Conservation (phyloP, 1,284 basidiomycete genomes). For the Ceratobasidium sp. region DNA sequence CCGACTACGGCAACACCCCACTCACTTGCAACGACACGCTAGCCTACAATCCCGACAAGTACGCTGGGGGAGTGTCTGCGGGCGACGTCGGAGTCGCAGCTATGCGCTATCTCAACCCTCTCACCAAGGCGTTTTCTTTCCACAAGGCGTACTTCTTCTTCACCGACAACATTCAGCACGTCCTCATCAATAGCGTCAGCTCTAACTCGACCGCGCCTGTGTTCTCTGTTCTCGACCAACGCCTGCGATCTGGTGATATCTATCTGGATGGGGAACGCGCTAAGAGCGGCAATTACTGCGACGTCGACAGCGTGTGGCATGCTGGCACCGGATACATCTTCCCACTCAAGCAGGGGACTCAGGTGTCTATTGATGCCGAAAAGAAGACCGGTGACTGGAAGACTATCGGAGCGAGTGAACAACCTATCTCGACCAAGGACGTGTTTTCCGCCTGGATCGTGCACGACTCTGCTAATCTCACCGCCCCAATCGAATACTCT, state of each 20-base stretch:
- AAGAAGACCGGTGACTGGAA: slow-evolving; percentile 68
- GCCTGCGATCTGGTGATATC: slow-evolving; percentile 58
- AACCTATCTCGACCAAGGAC: slow-evolving; percentile 63
- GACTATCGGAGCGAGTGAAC: slow-evolving; percentile 66
- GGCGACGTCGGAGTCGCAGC: slow-evolving; percentile 64
- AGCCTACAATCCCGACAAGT: slow-evolving; percentile 61
- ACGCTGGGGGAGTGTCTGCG: slow-evolving; percentile 72
- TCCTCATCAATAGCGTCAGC: slow-evolving; percentile 65
- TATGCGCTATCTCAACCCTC: slow-evolving; percentile 66
- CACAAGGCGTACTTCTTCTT: slow-evolving; percentile 80
- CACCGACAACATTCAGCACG: slow-evolving; percentile 66
- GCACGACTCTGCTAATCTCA: slow-evolving; percentile 54
- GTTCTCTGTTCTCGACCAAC: slow-evolving; percentile 73
- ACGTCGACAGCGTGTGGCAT: slow-evolving; percentile 63
- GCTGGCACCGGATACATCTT: slow-evolving; percentile 66
- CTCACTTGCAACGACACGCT: slow-evolving; percentile 59
- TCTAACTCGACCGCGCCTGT: slow-evolving; percentile 62
- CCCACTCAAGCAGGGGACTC: slow-evolving; percentile 15
- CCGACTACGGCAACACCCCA: slow-evolving; percentile 65
- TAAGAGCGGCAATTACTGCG: slow-evolving; percentile 50
- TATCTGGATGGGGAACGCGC: slow-evolving; percentile 58
- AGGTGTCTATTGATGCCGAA: slow-evolving; percentile 53
- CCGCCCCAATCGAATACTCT: slow-evolving; percentile 60
- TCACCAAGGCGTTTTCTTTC: slow-evolving; percentile 64
- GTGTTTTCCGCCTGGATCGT: slow-evolving; percentile 71